Base-by-base conservation (phyloP, 2,329 filamentous ascomycete genomes). In the Nothomitra cinnamomea region DNA sequence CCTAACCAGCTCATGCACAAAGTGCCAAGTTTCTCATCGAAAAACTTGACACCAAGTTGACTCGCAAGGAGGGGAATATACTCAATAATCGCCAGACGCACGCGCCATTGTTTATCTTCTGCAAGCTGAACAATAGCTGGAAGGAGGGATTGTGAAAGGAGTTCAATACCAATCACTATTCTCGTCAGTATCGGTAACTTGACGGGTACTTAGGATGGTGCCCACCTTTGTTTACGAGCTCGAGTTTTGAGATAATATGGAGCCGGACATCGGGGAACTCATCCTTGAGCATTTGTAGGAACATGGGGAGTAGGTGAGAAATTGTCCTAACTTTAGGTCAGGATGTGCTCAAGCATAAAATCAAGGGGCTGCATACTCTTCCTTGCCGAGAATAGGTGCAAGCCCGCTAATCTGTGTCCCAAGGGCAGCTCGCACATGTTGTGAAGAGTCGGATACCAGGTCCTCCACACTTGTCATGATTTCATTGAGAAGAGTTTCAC, bases 191-290 rank as follows among this genome's bases (percentile, higher is more conserved):
- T 28, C 7, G 13, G 13, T 15, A 2, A 53, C 3, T 32, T 19
- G 13, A 54, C n/a, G 19, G 38, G 41, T 21, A 40, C 5, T 19
- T 7, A 13, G 13, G 32, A 8, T n/a, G 15, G 24, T 21, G 65
- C 72, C 58, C 73, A 88, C 86, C 86, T 71, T 95, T 87, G 72
- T 98, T 98, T 59, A 98, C 92, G 58, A 94, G 79, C 72, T 98
- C 94, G 54, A 98, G 81, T 71, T 98, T 98, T n/a, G 92, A 96
- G 64, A 98, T 98, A 67, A 98, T 98, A 71, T 98, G 94, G 56
- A 98, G 80, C 58, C 92, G 85, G 52, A 98, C 92, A 66, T 98
- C 92, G 21, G 92, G 92, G 69, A 95, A 96, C 65, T 98, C 92
- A 63, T 98, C 92, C 77, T 96, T 98, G 62, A 98, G 82, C 92